phyloP scores from a whole-genome alignment of 2,329 filamentous ascomycete species.

The Pyrenophora seminiperda region DNA sequence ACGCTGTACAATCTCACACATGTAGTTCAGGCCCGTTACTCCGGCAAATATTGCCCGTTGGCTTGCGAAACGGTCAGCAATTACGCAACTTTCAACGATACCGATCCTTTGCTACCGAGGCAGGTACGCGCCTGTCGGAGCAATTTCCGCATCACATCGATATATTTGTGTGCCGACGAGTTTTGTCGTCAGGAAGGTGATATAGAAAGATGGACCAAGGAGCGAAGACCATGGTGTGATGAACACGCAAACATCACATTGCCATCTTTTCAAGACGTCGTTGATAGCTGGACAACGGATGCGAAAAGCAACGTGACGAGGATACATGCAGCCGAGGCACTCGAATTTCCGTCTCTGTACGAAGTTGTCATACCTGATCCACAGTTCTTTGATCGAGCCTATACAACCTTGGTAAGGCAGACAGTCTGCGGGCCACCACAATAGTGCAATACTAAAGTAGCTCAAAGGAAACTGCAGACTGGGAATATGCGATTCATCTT shows the following conservation, averaged over 20 bases:
- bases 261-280: slow-evolving; percentile 31
- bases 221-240: slow-evolving; percentile 29
- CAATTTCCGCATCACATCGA: slow-evolving; percentile 27
- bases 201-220: slow-evolving; percentile 24
- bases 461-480: slow-evolving; percentile 34
- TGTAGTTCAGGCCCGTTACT: slow-evolving; percentile 20
- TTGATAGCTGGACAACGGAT: slow-evolving; percentile 30
- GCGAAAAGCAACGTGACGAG: slow-evolving; percentile 21
- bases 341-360: slow-evolving; percentile 19
- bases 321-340: slow-evolving; percentile 28
- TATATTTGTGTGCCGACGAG: slow-evolving; percentile 39
- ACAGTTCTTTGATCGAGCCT: slow-evolving; percentile 32
- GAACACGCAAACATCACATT: slow-evolving; percentile 28
- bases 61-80: slow-evolving; percentile 38
- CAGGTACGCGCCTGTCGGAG: slow-evolving; percentile 38
- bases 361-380: slow-evolving; percentile 31
- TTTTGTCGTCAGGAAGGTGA: slow-evolving; percentile 29
- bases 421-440: neutral
- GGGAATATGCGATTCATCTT: slow-evolving; percentile 37
- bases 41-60: slow-evolving; percentile 36
- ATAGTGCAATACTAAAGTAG: slow-evolving; percentile 2
- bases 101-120: slow-evolving; percentile 29
- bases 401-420: slow-evolving; percentile 36
- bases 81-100: slow-evolving; percentile 43
- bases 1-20: slow-evolving; percentile 3